Evolutionary conservation across 1,139 yeast species (phyloP), one percentile per base, ranked within the genome.

Genomic region (Kluyveromyces sp.): DNA sequence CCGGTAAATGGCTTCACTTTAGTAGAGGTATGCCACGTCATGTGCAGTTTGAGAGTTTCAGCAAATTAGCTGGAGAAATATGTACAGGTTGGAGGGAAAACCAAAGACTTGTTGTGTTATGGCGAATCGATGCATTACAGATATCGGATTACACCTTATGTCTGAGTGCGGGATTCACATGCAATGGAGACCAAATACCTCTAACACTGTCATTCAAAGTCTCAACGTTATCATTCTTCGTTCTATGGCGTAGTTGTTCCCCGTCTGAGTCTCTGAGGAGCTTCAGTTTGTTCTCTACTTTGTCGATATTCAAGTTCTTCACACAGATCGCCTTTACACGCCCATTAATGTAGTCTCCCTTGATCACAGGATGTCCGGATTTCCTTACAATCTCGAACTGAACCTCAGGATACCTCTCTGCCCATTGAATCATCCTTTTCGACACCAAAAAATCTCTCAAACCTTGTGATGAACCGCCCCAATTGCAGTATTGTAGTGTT

Each of bases 121-220:
- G 6, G 26, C 12, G 17, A 30, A 13, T 6, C 7, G 17, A 15
- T 6, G 17, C 7, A 15, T 6, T 30, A 12, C 7, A 12, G 7
- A 15, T 12, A 30, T 7, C 15, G 13, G 15, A 28, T 60, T 69
- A 85, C 44, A 86, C 75, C 59, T 74, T 80, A 68, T 77, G 81
- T 67, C 94, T 78, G 60, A 70, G 71, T 33, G 71, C 70, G 63
- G 84, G 82, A 48, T 78, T 80, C 43, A 75, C 79, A 62, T 92
- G 96, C 71, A 92, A 73, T 45, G 98, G 98, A 40, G 96, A 87
- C 98, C 99, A 92, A 43, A 92, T 74, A 57, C 98, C 99, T 73
- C 99, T 83, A 15, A 92, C 92, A 41, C 95, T 82, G 48, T 77
- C 78, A 63, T 89, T 92, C 48, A 74, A 65, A 36, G 95, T 82